Percentiles rank a stretch among this genome's conserved stretches.
Conservation (phyloP, 805 yeast species). For the Candida manassasensis region DNA sequence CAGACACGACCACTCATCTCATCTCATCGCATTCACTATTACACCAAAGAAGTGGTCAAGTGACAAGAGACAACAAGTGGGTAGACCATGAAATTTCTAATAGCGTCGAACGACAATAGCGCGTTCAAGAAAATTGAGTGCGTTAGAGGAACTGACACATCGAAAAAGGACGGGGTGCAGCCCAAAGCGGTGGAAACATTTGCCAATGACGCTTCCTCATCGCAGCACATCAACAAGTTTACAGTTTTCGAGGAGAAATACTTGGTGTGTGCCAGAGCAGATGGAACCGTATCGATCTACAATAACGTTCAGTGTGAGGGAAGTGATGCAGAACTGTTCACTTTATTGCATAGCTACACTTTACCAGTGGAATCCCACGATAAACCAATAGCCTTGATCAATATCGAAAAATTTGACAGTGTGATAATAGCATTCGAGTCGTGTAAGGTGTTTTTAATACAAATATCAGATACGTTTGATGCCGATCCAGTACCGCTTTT, state of each 20-base stretch:
- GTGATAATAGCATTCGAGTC: conserved; percentile 44
- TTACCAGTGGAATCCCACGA: conserved; percentile 16
- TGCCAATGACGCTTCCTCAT: background rate
- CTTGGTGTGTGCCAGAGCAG: conserved; percentile 39
- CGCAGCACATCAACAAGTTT: conserved; percentile 24
- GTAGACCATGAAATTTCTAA: conserved; percentile 52
- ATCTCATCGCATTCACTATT: conserved; percentile 1
- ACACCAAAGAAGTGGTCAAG: too few species aligned
- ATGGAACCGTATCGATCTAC: conserved; percentile 41
- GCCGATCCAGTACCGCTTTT: conserved; percentile 25
- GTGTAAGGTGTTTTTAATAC: conserved; percentile 39
- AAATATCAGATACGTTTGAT: conserved; percentile 23
- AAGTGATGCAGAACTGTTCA: conserved; percentile 35
- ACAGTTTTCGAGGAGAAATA: conserved; percentile 25
- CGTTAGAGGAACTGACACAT: conserved; percentile 71
- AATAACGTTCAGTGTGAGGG: conserved; percentile 25
- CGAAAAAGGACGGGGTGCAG: conserved; percentile 59
- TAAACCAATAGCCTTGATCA: conserved; percentile 29
- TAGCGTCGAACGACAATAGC: conserved; percentile 65
- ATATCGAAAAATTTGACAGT: conserved; percentile 24
- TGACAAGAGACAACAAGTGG: background rate
- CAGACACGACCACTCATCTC: background rate
- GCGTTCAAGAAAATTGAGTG: conserved; percentile 61
- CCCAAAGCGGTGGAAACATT: conserved; percentile 47
- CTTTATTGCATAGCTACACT: conserved; percentile 27